Conservation (phyloP, 2,329 filamentous ascomycete species). For the Penicillium vulpinum region DNA sequence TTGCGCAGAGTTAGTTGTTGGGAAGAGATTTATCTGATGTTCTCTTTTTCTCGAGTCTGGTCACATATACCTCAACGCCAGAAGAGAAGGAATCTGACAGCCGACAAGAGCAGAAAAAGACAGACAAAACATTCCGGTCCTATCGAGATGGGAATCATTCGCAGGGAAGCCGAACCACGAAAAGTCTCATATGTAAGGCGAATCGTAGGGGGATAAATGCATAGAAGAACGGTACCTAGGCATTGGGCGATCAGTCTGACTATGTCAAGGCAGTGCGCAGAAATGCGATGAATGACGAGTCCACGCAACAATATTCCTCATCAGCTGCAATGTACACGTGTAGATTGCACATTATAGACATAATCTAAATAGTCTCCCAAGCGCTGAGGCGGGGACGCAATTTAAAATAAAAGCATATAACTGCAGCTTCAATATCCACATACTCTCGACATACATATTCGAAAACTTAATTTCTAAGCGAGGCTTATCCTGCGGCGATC, state of each 20-base stretch:
- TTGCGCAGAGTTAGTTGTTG: not conserved
- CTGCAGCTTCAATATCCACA: not conserved
- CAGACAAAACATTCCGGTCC: not conserved
- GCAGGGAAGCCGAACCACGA: not conserved
- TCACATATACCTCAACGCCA: not conserved
- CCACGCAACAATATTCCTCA: not conserved
- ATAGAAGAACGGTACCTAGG: not conserved
- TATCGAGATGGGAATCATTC: too few species aligned
- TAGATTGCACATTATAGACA: not conserved
- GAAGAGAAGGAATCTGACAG: not conserved
- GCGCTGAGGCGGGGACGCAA: not conserved
- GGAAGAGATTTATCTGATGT: not conserved
- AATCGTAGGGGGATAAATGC: not conserved
- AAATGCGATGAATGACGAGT: not conserved
- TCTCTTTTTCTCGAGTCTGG: not conserved
- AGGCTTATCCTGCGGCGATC: not conserved
- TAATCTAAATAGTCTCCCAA: not conserved
- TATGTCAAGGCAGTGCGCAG: not conserved
- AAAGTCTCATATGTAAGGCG: not conserved
- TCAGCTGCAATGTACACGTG: not conserved
- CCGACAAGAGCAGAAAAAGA: not conserved
- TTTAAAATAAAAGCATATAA: not conserved
- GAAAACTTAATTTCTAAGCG: not conserved
- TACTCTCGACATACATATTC: not conserved
- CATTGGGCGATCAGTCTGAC: not conserved